Percentiles rank a stretch among this genome's conserved stretches.
These are phyloP conservation scores for Lycium ferocissimum DNA, from an alignment of 257 asterid genomes.

Conservation along the genomic window DNA sequence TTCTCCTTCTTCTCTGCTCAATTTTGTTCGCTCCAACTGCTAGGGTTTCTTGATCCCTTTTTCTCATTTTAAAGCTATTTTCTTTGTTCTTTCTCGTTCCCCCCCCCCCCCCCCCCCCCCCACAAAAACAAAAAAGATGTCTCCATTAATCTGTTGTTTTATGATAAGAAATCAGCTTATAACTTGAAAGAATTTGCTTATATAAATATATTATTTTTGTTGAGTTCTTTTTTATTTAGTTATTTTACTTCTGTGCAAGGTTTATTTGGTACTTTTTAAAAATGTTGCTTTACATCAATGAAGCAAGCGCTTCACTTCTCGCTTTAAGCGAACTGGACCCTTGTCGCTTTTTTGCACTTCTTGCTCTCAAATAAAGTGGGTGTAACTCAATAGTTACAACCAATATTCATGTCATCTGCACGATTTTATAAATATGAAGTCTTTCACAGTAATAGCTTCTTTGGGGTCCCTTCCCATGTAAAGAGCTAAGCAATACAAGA, in stretches of 20 bases:
- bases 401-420: neutral
- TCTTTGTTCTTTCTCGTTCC: too few relatives aligned
- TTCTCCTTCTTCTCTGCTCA: too few relatives aligned
- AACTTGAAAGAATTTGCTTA: too few relatives aligned
- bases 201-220: neutral
- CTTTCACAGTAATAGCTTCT: neutral
- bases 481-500: constrained; percentile 17
- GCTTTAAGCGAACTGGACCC: neutral
- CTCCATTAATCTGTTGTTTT: too few relatives aligned
- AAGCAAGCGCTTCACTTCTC: neutral
- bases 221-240: neutral
- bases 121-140: too few relatives aligned
- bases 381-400: neutral
- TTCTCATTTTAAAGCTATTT: too few relatives aligned
- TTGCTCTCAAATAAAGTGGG: neutral
- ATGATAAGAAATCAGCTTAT: too few relatives aligned
- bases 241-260: neutral
- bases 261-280: neutral
- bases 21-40: too few relatives aligned
- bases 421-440: neutral
- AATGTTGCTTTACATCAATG: neutral
- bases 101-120: too few relatives aligned
- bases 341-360: neutral
- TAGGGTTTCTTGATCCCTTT: too few relatives aligned
- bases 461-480: neutral